phyloP scores from a whole-genome alignment of 2,329 filamentous ascomycete species.

The Clarireedia sp. region DNA sequence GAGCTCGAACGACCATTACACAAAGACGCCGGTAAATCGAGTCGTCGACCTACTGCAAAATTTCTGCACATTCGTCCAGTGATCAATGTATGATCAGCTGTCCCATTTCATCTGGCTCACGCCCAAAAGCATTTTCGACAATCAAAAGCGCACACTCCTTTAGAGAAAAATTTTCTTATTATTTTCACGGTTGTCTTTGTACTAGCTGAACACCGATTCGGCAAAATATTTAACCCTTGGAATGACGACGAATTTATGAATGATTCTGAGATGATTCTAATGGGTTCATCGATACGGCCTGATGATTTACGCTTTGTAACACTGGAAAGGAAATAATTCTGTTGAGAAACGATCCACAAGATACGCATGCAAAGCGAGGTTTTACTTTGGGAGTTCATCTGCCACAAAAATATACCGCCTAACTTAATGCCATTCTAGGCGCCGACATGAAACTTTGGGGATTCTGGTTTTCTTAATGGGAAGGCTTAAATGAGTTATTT shows the following conservation, averaged over 20 bases:
- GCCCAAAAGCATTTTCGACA: slow-evolving; percentile 25
- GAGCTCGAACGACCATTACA: slow-evolving; percentile 39
- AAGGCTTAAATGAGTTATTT: slow-evolving; percentile 10
- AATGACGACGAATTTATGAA: slow-evolving; percentile 36
- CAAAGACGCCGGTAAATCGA: slow-evolving; percentile 28
- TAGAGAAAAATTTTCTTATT: slow-evolving; percentile 21
- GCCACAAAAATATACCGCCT: slow-evolving; percentile 19
- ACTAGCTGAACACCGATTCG: slow-evolving; percentile 32
- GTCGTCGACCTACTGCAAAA: slow-evolving; percentile 10
- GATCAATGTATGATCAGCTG: slow-evolving; percentile 12
- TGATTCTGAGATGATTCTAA: slow-evolving; percentile 24
- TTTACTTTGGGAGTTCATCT: slow-evolving; percentile 7
- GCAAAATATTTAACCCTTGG: slow-evolving; percentile 31
- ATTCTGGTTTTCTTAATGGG: slow-evolving; percentile 5
- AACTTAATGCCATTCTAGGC: slow-evolving; percentile 27
- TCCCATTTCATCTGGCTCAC: slow-evolving; percentile 15
- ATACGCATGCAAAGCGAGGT: slow-evolving; percentile 23
- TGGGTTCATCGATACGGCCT: slow-evolving; percentile 15
- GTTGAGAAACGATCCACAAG: slow-evolving; percentile 23
- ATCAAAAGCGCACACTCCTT: slow-evolving; percentile 26
- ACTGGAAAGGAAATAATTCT: slow-evolving; percentile 16
- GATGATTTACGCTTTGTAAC: slow-evolving; percentile 21
- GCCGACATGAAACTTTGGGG: slow-evolving; percentile 10
- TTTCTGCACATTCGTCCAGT: slow-evolving; percentile 24
- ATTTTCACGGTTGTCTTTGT: slow-evolving; percentile 31